phyloP scores from a whole-genome alignment of 169 alveolate genomes.

The Eimeria sp. region DNA sequence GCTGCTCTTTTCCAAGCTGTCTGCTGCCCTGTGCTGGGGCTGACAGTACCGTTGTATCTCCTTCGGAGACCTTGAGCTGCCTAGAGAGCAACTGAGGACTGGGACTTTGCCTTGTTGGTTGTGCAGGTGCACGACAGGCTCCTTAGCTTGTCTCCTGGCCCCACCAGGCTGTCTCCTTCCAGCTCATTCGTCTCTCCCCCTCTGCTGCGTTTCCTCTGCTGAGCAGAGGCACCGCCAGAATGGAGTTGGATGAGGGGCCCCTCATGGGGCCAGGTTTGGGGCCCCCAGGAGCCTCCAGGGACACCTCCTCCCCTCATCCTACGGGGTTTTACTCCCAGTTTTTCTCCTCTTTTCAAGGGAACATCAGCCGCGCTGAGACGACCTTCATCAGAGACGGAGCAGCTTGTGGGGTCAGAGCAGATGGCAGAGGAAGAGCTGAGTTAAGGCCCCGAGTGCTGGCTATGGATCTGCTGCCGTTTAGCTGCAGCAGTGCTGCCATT shows the following conservation, averaged over 20 bases:
- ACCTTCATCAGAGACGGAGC: constrained; percentile 6
- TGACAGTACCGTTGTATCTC: background rate
- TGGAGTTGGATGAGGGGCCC: constrained; percentile 59
- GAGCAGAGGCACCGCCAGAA: background rate
- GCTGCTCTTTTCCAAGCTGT: background rate
- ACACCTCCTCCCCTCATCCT: background rate
- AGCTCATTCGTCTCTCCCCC: background rate
- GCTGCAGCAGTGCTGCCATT: constrained; percentile 71
- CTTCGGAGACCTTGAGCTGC: background rate
- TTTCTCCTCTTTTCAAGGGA: constrained; percentile 61
- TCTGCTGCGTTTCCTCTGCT: background rate
- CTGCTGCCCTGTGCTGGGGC: background rate
- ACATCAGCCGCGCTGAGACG: constrained; percentile 8
- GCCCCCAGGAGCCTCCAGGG: constrained; percentile 18
- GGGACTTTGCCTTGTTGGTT: background rate
- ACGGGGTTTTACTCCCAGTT: constrained; percentile 39
- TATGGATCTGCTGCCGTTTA: constrained; percentile 30
- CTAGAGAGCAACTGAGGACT: background rate
- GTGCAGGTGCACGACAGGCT: background rate
- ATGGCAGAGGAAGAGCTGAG: constrained; percentile 35
- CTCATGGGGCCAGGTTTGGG: constrained; percentile 4
- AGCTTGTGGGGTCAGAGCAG: constrained; percentile 46
- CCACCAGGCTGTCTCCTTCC: background rate
- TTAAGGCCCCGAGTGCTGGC: constrained; percentile 44
- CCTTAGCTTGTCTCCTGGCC: background rate